A percentile compares a stretch with the other conserved stretches of the same genome.
Evolutionary conservation across 768 basidiomycete species (phyloP).

Genomic region (Macrolepiota dolichaula): DNA sequence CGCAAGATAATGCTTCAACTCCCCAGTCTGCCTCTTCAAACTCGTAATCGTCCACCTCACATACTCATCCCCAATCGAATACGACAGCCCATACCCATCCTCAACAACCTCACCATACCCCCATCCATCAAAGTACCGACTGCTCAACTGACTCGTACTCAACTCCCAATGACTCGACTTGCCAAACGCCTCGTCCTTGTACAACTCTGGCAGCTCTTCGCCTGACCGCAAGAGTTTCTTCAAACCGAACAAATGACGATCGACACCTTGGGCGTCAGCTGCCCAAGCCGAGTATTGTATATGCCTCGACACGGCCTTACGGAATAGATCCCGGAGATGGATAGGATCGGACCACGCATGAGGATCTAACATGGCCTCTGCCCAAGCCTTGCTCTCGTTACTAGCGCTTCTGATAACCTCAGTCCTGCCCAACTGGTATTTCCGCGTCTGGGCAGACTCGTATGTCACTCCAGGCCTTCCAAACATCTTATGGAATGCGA

Average conservation of each 20-base stretch:
- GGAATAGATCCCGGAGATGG: conserved; percentile 26
- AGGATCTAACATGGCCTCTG: conserved; percentile 41
- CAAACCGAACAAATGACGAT: background rate
- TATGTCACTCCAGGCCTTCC: background rate
- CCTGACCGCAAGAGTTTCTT: background rate
- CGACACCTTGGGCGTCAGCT: background rate
- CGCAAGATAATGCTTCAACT: conserved; percentile 64
- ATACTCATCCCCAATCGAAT: conserved; percentile 80
- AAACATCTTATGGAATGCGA: background rate
- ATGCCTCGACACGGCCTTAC: conserved; percentile 76
- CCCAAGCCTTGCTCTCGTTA: background rate
- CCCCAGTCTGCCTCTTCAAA: conserved; percentile 46
- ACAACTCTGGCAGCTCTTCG: conserved; percentile 52
- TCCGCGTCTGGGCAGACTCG: conserved; percentile 44
- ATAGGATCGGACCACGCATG: background rate
- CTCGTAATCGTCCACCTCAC: conserved; percentile 35
- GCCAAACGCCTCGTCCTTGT: conserved; percentile 66
- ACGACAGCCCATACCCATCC: conserved; percentile 90
- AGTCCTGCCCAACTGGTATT: conserved; percentile 33
- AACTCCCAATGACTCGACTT: conserved; percentile 88
- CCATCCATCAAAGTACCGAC: conserved; percentile 87
- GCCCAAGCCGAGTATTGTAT: conserved; percentile 51
- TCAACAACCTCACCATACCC: conserved; percentile 96
- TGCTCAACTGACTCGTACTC: conserved; percentile 85
- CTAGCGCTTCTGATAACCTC: background rate